Evolutionary conservation across 2,329 filamentous ascomycete genomes (phyloP).

Genomic region (Cladosporium oxysporum): DNA sequence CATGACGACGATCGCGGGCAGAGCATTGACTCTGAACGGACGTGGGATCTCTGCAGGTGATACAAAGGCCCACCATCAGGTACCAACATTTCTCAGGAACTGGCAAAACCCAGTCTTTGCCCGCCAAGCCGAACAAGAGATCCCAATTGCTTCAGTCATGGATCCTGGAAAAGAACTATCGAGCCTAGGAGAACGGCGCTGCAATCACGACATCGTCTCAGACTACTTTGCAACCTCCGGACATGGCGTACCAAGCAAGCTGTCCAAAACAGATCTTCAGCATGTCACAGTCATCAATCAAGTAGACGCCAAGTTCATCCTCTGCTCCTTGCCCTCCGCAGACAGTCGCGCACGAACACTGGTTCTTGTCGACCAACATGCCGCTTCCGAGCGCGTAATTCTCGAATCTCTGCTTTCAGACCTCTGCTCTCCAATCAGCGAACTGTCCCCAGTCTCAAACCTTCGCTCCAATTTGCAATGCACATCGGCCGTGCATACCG

Average conservation of each 20-base stretch:
- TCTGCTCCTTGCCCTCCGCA: conserved; percentile 58
- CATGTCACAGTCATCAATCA: conserved; percentile 72
- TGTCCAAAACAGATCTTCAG: conserved; percentile 45
- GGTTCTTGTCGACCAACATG: conserved; percentile 88
- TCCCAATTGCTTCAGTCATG: not conserved
- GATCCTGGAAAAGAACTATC: not conserved
- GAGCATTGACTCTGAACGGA: conserved; percentile 37
- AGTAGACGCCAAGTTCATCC: conserved; percentile 86
- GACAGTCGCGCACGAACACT: conserved; percentile 48
- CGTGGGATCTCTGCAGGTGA: conserved; percentile 15
- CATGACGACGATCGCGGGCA: conserved; percentile 32
- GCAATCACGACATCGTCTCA: not conserved
- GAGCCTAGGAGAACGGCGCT: not conserved
- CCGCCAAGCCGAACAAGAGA: conserved; percentile 41
- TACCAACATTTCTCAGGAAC: conserved; percentile 44
- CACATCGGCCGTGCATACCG: conserved; percentile 34
- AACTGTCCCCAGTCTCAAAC: not conserved
- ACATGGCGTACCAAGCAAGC: not conserved
- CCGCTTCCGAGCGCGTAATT: conserved; percentile 83
- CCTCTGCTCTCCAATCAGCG: conserved; percentile 46
- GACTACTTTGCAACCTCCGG: not conserved
- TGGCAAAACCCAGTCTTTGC: conserved; percentile 80
- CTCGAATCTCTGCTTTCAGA: conserved; percentile 71
- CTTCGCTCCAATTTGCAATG: conserved; percentile 9
- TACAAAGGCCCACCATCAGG: not conserved